phyloP scores from a whole-genome alignment of 164 flowering plant species.

The Piper longum region DNA sequence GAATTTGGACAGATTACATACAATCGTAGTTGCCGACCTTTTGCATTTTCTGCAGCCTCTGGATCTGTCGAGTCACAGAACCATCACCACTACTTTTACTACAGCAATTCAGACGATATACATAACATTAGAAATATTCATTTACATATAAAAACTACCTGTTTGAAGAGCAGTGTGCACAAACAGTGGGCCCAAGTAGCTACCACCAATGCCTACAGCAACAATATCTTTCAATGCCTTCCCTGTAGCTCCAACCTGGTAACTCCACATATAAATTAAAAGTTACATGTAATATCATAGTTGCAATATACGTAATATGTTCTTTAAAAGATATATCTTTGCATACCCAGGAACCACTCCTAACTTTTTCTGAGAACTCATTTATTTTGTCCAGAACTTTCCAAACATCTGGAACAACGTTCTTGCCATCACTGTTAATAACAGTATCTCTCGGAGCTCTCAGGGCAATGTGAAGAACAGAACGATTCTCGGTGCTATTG shows the following conservation, averaged over 20 bases:
- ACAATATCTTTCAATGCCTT: constrained; percentile 69
- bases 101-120: not conserved
- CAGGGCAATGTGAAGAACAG: constrained; percentile 96
- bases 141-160: constrained; percentile 15
- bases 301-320: not conserved
- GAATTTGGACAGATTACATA: constrained; percentile 24
- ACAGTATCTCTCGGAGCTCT: constrained; percentile 74
- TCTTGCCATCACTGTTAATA: constrained; percentile 67
- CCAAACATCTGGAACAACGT: constrained; percentile 97
- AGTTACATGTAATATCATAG: constrained; percentile 3
- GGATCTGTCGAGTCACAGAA: constrained; percentile 40
- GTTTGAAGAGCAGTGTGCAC: constrained; percentile 98
- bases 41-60: constrained; percentile 54
- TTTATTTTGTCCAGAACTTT: constrained; percentile 77
- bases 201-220: constrained; percentile 89
- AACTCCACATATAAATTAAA: constrained; percentile 4
- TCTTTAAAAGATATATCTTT: not conserved
- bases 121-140: too few relatives aligned
- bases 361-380: constrained; percentile 70
- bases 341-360: constrained; percentile 86
- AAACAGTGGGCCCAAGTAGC: constrained; percentile 91
- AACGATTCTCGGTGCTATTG: constrained; percentile 58
- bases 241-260: constrained; percentile 89
- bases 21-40: constrained; percentile 89
- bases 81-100: not conserved